Evolutionary conservation across 192 early-diverging fungal genomes (phyloP).

Genomic region (Phycomyces nitens): DNA sequence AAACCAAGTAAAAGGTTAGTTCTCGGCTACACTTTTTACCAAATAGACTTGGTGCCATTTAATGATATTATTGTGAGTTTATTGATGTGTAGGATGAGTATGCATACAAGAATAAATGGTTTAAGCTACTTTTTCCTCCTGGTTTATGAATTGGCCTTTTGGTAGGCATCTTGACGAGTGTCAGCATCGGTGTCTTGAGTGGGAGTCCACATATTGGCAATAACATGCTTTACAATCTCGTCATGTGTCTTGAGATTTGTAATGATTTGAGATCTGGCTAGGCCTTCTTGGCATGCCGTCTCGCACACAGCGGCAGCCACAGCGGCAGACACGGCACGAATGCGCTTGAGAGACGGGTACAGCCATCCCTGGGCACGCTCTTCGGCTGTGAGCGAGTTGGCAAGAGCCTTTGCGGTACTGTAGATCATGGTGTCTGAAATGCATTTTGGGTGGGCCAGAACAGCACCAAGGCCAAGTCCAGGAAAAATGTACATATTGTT

Average conservation of each 20-base stretch:
- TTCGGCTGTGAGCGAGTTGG: conserved; percentile 67
- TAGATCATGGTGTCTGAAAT: conserved; percentile 88
- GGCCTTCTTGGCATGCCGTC: conserved; percentile 19
- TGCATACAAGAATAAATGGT: too few species aligned
- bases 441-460: conserved; percentile 62
- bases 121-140: too few species aligned
- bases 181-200: too few species aligned
- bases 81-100: too few species aligned
- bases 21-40: too few species aligned
- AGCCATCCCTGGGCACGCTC: conserved; percentile 70
- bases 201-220: conserved; percentile 12
- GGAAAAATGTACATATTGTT: conserved; percentile 98
- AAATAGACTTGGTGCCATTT: too few species aligned
- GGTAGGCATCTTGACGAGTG: too few species aligned
- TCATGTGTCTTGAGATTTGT: conserved; percentile 1
- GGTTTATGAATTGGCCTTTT: too few species aligned
- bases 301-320: conserved; percentile 80
- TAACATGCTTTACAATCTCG: conserved; percentile 10
- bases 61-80: too few species aligned
- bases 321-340: conserved; percentile 77
- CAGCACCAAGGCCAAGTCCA: conserved; percentile 86
- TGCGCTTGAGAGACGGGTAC: conserved; percentile 86
- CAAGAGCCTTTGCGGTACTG: conserved; percentile 71
- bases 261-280: conserved; percentile 13
- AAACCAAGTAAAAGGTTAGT: too few species aligned